Evolutionary conservation across 257 asterid genomes (phyloP).

Genomic region (Rauvolfia tetraphylla): DNA sequence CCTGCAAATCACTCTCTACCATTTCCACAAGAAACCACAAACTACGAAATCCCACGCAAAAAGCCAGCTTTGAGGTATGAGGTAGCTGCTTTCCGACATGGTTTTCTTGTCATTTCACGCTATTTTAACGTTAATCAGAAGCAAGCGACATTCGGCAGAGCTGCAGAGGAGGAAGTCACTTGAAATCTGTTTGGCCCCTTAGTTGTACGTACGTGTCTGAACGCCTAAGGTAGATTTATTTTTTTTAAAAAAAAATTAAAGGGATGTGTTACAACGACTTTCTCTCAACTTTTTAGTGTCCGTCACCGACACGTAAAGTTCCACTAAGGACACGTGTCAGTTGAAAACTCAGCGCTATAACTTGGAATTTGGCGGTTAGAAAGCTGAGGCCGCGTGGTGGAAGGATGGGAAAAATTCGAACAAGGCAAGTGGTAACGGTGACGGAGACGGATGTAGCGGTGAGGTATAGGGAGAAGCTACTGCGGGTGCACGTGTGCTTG

Average conservation of each 20-base stretch:
- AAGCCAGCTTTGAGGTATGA: no score
- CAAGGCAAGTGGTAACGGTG: neutral
- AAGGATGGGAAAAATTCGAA: neutral
- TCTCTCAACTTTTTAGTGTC: neutral
- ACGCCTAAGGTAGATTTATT: no score
- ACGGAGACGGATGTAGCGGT: neutral
- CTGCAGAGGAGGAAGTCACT: no score
- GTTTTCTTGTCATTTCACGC: no score
- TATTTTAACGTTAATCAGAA: constrained; percentile 1
- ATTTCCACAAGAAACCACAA: no score
- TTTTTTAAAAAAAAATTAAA: no score
- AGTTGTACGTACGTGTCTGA: neutral
- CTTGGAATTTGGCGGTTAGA: neutral
- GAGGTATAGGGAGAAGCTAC: neutral
- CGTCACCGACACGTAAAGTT: constrained; percentile 14
- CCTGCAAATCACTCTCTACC: no score
- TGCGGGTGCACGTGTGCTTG: constrained; percentile 10
- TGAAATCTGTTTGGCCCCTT: no score
- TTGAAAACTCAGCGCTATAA: neutral
- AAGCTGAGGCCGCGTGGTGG: neutral
- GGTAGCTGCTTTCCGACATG: no score
- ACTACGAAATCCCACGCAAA: no score
- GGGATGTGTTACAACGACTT: no score
- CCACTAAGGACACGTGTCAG: constrained; percentile 15
- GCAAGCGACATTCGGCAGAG: neutral